phyloP scores from a whole-genome alignment of 257 asterid species.

The Solanum chiquidenum region DNA sequence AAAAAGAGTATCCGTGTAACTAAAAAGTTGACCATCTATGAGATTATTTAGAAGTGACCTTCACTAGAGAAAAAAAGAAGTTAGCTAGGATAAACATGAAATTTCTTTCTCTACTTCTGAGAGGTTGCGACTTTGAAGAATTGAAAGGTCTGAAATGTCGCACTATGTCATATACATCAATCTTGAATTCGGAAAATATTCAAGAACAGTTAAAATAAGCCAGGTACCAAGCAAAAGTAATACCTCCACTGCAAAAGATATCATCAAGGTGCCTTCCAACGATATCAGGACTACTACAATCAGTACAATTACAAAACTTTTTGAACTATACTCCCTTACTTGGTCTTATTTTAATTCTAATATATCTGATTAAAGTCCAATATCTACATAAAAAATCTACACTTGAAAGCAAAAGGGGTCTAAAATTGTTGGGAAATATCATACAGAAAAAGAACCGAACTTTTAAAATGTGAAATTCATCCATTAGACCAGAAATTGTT shows the following conservation, averaged over 20 bases:
- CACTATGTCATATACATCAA: neutral
- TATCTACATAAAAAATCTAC: neutral
- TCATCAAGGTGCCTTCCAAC: neutral
- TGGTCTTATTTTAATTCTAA: neutral
- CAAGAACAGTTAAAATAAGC: neutral
- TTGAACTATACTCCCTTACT: neutral
- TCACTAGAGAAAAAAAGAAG: neutral
- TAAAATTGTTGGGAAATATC: neutral
- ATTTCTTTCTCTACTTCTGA: neutral
- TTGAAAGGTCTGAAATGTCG: neutral
- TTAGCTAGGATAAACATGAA: neutral
- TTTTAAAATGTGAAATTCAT: neutral
- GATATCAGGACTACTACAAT: neutral
- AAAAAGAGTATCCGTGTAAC: neutral
- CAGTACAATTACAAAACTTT: neutral
- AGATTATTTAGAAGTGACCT: neutral
- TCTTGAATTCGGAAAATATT: neutral
- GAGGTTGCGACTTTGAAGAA: neutral
- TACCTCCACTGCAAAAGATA: neutral
- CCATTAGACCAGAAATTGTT: neutral
- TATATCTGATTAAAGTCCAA: neutral
- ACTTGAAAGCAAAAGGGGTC: neutral
- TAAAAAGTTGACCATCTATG: neutral
- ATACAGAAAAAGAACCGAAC: neutral
- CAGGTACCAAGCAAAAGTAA: neutral